Evolutionary conservation across 192 early-diverging fungal species (phyloP).

Genomic region (Umbelopsis isabellina): DNA sequence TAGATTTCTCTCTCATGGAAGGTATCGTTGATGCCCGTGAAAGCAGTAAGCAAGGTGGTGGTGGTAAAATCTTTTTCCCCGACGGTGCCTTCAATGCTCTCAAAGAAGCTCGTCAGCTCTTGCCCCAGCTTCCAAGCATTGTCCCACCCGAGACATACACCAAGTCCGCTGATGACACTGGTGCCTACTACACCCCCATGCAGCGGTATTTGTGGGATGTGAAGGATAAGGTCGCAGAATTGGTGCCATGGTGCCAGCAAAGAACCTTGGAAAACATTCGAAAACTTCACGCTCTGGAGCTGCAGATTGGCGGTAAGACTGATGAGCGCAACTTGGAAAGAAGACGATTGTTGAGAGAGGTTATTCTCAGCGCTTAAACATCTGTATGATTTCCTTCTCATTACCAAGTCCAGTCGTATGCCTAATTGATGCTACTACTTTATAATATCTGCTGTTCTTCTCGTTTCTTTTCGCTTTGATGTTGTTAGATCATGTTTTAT

Average conservation of each 20-base stretch:
- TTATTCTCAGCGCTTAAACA: conserved; percentile 12
- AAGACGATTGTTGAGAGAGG: conserved; percentile 31
- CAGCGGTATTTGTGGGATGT: conserved; percentile 43
- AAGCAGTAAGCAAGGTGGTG: conserved; percentile 9
- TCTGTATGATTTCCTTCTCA: no score
- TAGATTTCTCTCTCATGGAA: conserved; percentile 31
- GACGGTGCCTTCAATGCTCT: conserved; percentile 34
- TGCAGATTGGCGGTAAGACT: conserved; percentile 20
- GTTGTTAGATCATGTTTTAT: no score
- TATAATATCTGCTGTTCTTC: no score
- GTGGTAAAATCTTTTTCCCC: conserved; percentile 40
- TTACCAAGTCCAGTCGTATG: no score
- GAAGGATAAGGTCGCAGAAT: conserved; percentile 23
- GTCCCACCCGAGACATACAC: conserved; percentile 27
- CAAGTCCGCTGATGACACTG: conserved; percentile 32
- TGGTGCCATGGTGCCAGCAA: conserved; percentile 34
- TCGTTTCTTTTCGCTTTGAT: no score
- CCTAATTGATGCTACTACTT: no score
- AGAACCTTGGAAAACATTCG: conserved; percentile 14
- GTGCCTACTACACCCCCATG: conserved; percentile 39
- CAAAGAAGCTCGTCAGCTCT: conserved; percentile 37
- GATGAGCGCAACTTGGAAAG: conserved; percentile 38
- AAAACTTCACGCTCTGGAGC: not conserved
- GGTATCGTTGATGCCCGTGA: conserved; percentile 37
- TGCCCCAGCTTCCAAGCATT: conserved; percentile 31